Evolutionary conservation across 176 grass and related monocot species (phyloP).

Genomic region (Oryza longistaminata): DNA sequence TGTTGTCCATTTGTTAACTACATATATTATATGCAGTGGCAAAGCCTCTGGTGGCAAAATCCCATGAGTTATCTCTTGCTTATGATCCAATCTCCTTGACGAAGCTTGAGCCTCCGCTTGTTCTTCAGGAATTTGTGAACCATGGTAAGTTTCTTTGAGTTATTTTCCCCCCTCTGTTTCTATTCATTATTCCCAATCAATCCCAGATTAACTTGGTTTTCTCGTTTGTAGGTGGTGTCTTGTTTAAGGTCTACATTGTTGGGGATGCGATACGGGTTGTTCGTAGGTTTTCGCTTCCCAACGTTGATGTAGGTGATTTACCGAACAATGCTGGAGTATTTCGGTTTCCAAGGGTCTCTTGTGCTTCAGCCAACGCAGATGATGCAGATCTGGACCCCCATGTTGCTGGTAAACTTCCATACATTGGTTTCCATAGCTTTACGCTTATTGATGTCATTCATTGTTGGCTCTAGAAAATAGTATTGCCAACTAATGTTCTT

Average conservation of each 20-base stretch:
- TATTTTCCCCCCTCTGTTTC: neutral
- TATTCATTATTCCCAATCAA: neutral
- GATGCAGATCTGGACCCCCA: conserved; percentile 83
- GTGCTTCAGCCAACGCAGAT: conserved; percentile 79
- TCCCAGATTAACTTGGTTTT: conserved; percentile 16
- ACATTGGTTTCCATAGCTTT: neutral
- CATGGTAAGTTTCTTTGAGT: conserved; percentile 61
- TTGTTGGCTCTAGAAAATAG: neutral
- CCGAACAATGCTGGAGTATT: conserved; percentile 70
- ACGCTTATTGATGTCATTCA: neutral
- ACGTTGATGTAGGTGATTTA: conserved; percentile 65
- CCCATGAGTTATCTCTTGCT: conserved; percentile 89
- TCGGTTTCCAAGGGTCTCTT: conserved; percentile 89
- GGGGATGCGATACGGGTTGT: conserved; percentile 87
- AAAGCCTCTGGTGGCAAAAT: conserved; percentile 88
- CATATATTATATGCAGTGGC: conserved; percentile 66
- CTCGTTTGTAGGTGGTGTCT: conserved; percentile 65
- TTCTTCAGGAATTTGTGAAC: conserved; percentile 98
- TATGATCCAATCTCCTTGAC: conserved; percentile 84
- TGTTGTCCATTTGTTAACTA: neutral
- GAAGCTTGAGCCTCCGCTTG: conserved; percentile 77
- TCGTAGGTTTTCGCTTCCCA: conserved; percentile 88
- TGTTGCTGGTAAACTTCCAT: conserved; percentile 71
- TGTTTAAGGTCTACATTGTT: conserved; percentile 99
- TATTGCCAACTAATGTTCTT: conserved; percentile 27